phyloP scores from a whole-genome alignment of 805 yeast genomes.

The Myxozyma melibiosi region DNA sequence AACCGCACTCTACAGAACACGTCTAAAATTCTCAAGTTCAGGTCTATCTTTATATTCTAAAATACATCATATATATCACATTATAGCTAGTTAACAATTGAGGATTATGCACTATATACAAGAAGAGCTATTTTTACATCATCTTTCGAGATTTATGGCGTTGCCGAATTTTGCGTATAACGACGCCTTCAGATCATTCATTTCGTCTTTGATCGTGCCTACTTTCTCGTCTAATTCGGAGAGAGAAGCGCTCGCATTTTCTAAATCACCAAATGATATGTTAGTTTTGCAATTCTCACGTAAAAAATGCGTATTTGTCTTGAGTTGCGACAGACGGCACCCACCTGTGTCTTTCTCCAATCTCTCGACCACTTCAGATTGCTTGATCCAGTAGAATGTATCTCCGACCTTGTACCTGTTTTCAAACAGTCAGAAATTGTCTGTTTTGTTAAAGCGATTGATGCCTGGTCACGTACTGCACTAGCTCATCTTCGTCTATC shows the following conservation, averaged over 20 bases:
- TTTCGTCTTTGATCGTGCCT: conserved; percentile 54
- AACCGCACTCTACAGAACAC: no score
- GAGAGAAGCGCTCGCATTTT: conserved; percentile 54
- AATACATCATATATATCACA: no score
- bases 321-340: no score
- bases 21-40: no score
- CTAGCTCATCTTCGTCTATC: conserved; percentile 58
- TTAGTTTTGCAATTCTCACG: not conserved
- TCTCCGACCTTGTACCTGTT: conserved; percentile 74
- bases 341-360: conserved; percentile 61
- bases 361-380: conserved; percentile 64
- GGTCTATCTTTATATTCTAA: no score
- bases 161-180: conserved; percentile 88
- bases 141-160: conserved; percentile 78
- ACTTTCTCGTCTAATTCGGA: conserved; percentile 51
- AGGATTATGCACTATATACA: not conserved
- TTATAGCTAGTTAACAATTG: no score
- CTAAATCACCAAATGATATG: conserved; percentile 1
- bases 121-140: not conserved
- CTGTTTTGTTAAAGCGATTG: not conserved
- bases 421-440: not conserved
- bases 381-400: conserved; percentile 67
- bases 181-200: conserved; percentile 65
- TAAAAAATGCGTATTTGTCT: no score
- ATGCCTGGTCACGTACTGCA: conserved; percentile 34